Percentiles rank a stretch among this genome's conserved stretches.
Evolutionary conservation across 768 basidiomycete species (phyloP).

Genomic region (Mycena galopus): DNA sequence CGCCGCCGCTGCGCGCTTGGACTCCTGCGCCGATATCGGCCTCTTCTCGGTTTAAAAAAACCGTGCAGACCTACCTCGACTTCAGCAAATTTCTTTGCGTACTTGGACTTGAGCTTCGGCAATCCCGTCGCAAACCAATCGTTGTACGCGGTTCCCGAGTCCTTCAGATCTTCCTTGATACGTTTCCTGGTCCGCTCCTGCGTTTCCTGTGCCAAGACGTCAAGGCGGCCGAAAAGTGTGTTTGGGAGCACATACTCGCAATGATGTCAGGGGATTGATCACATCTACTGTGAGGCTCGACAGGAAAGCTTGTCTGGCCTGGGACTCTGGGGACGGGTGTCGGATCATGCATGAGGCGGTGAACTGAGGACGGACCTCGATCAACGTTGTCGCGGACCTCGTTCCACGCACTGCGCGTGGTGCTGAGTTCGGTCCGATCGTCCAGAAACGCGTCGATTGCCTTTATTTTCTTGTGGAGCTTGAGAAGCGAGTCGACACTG

Average conservation of each 20-base stretch:
- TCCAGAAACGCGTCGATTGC: slow-evolving; percentile 80
- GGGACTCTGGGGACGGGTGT: slow-evolving; percentile 69
- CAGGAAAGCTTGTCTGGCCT: slow-evolving; percentile 85
- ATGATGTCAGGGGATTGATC: slow-evolving; percentile 72
- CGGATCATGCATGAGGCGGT: slow-evolving; percentile 25
- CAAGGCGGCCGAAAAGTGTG: not conserved
- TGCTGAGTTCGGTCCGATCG: slow-evolving; percentile 74
- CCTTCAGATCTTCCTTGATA: slow-evolving; percentile 92
- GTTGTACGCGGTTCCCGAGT: slow-evolving; percentile 78
- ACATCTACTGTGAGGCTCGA: slow-evolving; percentile 78
- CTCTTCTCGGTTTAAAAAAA: slow-evolving; percentile 17
- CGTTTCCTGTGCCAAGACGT: slow-evolving; percentile 69
- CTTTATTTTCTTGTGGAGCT: slow-evolving; percentile 78
- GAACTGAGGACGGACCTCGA: slow-evolving; percentile 64
- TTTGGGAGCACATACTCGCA: slow-evolving; percentile 66
- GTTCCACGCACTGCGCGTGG: slow-evolving; percentile 80
- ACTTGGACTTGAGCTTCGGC: slow-evolving; percentile 84
- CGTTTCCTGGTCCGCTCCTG: slow-evolving; percentile 94
- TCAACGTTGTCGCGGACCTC: slow-evolving; percentile 91
- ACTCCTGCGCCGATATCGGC: slow-evolving; percentile 63
- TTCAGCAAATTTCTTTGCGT: slow-evolving; percentile 88
- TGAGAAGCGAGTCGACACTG: slow-evolving; percentile 82
- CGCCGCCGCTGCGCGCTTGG: slow-evolving; percentile 64
- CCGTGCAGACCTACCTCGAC: slow-evolving; percentile 70
- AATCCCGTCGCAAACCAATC: slow-evolving; percentile 85